A percentile compares a stretch with the other conserved stretches of the same genome.
phyloP scores from a whole-genome alignment of 179 eudicot species.

The Patellifolia procumbens region DNA sequence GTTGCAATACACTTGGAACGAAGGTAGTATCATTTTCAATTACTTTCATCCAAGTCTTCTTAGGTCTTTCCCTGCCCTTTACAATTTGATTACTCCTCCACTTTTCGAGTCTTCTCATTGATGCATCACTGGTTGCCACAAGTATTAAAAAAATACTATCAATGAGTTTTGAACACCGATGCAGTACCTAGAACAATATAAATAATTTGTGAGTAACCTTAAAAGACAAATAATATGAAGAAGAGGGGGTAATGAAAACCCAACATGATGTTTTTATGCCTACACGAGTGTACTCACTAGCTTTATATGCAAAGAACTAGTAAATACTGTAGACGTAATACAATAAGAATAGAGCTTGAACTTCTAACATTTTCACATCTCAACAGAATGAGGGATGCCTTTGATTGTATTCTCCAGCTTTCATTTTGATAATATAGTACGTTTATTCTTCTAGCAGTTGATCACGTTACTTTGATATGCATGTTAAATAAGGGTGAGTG shows the following conservation, averaged over 20 bases:
- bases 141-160: too few relatives aligned
- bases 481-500: neutral
- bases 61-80: too few relatives aligned
- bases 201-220: neutral
- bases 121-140: too few relatives aligned
- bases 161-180: neutral
- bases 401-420: neutral
- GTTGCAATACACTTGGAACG: too few relatives aligned
- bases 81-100: too few relatives aligned
- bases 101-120: too few relatives aligned
- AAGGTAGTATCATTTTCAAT: too few relatives aligned
- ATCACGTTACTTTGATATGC: too few relatives aligned
- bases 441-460: neutral
- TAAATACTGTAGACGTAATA: neutral
- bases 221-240: too few relatives aligned
- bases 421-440: neutral
- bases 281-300: neutral
- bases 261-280: too few relatives aligned
- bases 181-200: neutral
- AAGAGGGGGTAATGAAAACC: too few relatives aligned
- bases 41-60: too few relatives aligned
- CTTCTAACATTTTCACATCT: neutral
- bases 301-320: neutral
- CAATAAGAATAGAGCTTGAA: neutral
- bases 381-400: neutral